A percentile compares a stretch with the other conserved stretches of the same genome.
Conservation (phyloP, 108 stramenopile species). For the Skeletonema menzelii region DNA sequence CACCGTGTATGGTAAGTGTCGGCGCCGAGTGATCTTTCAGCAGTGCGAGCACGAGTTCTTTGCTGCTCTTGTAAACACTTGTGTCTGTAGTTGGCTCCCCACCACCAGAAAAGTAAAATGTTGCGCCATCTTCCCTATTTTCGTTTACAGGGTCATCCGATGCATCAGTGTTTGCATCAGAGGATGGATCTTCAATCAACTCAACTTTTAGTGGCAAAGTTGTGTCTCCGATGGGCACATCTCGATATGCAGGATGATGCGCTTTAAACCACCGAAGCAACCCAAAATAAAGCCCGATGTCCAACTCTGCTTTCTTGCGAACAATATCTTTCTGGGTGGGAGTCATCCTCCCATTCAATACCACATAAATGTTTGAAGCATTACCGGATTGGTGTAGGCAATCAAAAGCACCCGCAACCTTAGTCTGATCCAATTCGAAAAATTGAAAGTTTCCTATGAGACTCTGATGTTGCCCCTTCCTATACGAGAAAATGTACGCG, state of each 20-base stretch:
- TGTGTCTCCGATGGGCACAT: not conserved
- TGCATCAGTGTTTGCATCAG: not conserved
- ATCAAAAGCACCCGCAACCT: conserved; percentile 20
- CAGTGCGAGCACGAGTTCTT: not conserved
- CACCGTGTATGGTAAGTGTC: not conserved
- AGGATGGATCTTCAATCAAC: not conserved
- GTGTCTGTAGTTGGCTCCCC: not conserved
- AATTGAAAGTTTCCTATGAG: conserved; percentile 23
- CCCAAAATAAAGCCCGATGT: not conserved
- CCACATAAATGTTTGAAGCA: conserved; percentile 13
- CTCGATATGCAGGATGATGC: not conserved
- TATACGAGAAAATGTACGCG: conserved; percentile 15
- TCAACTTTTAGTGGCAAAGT: not conserved
- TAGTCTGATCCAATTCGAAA: conserved; percentile 16
- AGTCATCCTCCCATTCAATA: conserved; percentile 24
- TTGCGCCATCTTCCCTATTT: not conserved
- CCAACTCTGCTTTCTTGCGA: not conserved
- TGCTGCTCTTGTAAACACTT: not conserved
- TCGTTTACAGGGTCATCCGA: not conserved
- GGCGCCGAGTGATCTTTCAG: not conserved
- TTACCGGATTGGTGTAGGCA: not conserved
- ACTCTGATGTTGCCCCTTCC: conserved; percentile 14
- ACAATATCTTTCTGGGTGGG: conserved; percentile 12
- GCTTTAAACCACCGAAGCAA: not conserved
- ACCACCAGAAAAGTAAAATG: not conserved